Conservation (phyloP, 2,329 filamentous ascomycete genomes). For the Shiraia bambusicola region DNA sequence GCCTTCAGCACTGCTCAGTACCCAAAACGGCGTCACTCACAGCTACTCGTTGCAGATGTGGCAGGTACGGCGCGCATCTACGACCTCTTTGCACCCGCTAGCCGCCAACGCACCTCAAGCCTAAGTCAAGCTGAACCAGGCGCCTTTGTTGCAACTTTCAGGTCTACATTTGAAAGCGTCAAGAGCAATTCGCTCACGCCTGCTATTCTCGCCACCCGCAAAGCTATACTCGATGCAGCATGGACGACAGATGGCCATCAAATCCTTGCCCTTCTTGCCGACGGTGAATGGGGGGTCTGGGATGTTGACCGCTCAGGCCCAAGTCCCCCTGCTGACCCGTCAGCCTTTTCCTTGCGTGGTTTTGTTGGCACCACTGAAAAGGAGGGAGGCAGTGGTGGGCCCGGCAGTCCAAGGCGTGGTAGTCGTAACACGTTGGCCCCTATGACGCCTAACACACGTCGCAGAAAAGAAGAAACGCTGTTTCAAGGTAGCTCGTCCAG, state of each 20-base stretch:
- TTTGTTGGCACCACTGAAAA: constrained; percentile 36
- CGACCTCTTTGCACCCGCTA: constrained; percentile 51
- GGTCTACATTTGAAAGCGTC: constrained; percentile 34
- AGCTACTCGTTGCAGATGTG: constrained; percentile 57
- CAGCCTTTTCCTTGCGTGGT: constrained; percentile 40
- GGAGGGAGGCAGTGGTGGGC: constrained; percentile 17
- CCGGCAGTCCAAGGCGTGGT: constrained; percentile 38
- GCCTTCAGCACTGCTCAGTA: constrained; percentile 57
- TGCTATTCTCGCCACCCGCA: constrained; percentile 44
- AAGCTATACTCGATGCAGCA: constrained; percentile 51
- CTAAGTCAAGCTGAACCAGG: constrained; percentile 21
- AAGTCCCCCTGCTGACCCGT: constrained; percentile 30
- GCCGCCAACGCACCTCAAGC: constrained; percentile 22
- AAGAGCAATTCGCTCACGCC: constrained; percentile 26
- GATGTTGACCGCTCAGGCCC: constrained; percentile 44
- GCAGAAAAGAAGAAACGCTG: constrained; percentile 47
- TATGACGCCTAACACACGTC: constrained; percentile 55
- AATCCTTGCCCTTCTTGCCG: constrained; percentile 51
- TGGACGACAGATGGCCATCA: constrained; percentile 51
- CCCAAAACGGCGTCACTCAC: constrained; percentile 55
- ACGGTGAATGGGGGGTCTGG: constrained; percentile 58
- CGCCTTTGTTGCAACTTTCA: constrained; percentile 37
- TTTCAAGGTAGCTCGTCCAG: constrained; percentile 46
- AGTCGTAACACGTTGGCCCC: constrained; percentile 46
- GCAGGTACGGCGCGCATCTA: constrained; percentile 60